Percentiles rank a stretch among this genome's conserved stretches.
phyloP scores from a whole-genome alignment of 768 basidiomycete genomes.

The Lentinula aciculospora region DNA sequence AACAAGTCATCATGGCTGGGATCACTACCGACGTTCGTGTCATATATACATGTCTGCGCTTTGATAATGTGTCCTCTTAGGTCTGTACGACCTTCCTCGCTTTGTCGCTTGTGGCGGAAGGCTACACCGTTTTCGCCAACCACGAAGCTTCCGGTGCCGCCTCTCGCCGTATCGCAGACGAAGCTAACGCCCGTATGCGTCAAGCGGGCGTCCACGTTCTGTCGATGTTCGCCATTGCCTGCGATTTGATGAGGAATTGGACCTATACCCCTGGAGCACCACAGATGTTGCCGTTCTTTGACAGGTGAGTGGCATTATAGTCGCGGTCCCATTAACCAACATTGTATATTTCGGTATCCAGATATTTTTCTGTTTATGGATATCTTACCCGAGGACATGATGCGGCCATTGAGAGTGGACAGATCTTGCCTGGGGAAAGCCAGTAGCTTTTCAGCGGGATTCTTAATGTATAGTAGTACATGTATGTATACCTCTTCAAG shows the following conservation, averaged over 20 bases:
- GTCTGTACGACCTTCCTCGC: constrained; percentile 46
- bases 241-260: constrained; percentile 49
- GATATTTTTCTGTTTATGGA: constrained; percentile 26
- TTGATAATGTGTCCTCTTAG: constrained; percentile 14
- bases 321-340: neutral
- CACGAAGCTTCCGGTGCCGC: constrained; percentile 41
- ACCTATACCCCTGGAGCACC: constrained; percentile 36
- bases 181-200: constrained; percentile 44
- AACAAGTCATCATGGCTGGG: constrained; percentile 44
- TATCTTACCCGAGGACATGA: constrained; percentile 25
- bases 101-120: constrained; percentile 37
- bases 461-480: too few relatives aligned
- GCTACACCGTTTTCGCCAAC: constrained; percentile 43
- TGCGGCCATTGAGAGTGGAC: constrained; percentile 22
- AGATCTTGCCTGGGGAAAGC: constrained; percentile 15
- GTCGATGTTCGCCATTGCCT: constrained; percentile 36
- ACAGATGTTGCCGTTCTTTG: constrained; percentile 38
- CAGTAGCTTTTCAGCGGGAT: neutral
- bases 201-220: constrained; percentile 39
- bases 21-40: constrained; percentile 41
- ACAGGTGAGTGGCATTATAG: constrained; percentile 26
- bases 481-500: too few relatives aligned
- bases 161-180: constrained; percentile 31
- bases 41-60: neutral
- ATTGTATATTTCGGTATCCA: constrained; percentile 4